phyloP scores from a whole-genome alignment of 1,284 basidiomycete species.

The Tylopilus orsonianus region DNA sequence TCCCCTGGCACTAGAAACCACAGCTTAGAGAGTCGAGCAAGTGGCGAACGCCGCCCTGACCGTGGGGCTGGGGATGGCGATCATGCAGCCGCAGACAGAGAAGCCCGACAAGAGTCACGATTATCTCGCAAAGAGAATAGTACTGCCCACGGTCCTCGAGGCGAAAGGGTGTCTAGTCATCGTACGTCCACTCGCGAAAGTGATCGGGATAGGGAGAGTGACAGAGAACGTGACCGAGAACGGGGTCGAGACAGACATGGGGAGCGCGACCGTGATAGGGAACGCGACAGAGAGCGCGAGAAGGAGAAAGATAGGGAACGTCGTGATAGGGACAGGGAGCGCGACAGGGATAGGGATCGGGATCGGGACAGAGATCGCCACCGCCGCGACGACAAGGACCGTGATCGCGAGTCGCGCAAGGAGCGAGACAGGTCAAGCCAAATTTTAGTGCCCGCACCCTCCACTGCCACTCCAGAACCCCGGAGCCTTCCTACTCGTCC shows the following conservation, averaged over 20 bases:
- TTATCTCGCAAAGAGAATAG: constrained; percentile 42
- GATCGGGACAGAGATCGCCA: constrained; percentile 38
- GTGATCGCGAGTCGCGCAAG: constrained; percentile 45
- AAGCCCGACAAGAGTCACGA: constrained; percentile 44
- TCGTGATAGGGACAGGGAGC: constrained; percentile 43
- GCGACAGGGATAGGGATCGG: constrained; percentile 39
- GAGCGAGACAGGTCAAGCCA: constrained; percentile 49
- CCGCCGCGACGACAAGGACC: constrained; percentile 38
- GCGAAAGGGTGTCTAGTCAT: constrained; percentile 43
- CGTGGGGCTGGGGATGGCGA: constrained; percentile 45
- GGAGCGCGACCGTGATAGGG: constrained; percentile 46
- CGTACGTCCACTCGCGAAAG: constrained; percentile 31
- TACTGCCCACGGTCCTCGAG: constrained; percentile 47
- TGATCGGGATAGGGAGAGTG: constrained; percentile 46
- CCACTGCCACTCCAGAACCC: constrained; percentile 42
- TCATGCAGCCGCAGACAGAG: constrained; percentile 45
- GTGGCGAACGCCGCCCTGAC: constrained; percentile 61
- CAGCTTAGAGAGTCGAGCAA: constrained; percentile 70
- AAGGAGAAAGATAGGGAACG: constrained; percentile 42
- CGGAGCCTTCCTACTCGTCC: constrained; percentile 55
- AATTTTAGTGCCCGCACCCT: constrained; percentile 29
- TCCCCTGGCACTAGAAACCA: constrained; percentile 69
- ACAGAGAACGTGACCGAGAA: constrained; percentile 47
- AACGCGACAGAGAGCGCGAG: constrained; percentile 40
- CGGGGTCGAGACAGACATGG: constrained; percentile 43